Base-by-base conservation (phyloP, 768 basidiomycete species). In the Suillus cothurnatus region DNA sequence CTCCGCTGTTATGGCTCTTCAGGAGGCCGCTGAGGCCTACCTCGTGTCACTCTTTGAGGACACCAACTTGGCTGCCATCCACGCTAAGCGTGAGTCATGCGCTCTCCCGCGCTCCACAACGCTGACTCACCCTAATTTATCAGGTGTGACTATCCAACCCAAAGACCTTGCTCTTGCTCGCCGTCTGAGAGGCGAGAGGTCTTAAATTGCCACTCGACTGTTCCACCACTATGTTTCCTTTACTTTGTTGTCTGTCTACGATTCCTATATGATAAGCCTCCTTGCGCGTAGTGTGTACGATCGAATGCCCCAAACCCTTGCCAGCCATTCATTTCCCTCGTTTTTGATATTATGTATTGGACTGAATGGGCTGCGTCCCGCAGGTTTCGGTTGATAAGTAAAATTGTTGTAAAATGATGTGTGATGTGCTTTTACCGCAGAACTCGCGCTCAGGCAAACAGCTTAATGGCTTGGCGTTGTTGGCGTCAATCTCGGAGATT, bases 11-110 rank as follows among this genome's bases (percentile, higher is more conserved):
- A 92, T 93, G 87, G 94, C 94, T 56, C 86, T 95, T 66, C 94
- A 96, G 81, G 94, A 96, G 78, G 94, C 93, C 58, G 91, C 92
- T 59, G 94, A 96, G 83, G 91, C 90, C 32, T 93, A 93, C 81
- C 90, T 92, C 64, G 91, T 92, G 72, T 92, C 89, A 31, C 84
- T 93, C 75, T 93, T 93, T 72, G 92, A 93, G 72, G 92, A 93
- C 82, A 93, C 92, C 66, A 93, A 93, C 83, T 88, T 94, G 86
- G 93, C 93, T 70, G 92, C 92, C 63, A 94, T 94, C 77, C 92
- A 94, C 74, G 92, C 92, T 61, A 94, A 94, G 80, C 90, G 92
- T 81, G 70, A 71, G 76, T 78, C 67, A 50, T 68, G 2, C 12
- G 3, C 14, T 65, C 23, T 43, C 38, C 47, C 5, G 34, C 61